phyloP scores from a whole-genome alignment of 208 protist genomes.

The Acanthamoeba culbertsoni region DNA sequence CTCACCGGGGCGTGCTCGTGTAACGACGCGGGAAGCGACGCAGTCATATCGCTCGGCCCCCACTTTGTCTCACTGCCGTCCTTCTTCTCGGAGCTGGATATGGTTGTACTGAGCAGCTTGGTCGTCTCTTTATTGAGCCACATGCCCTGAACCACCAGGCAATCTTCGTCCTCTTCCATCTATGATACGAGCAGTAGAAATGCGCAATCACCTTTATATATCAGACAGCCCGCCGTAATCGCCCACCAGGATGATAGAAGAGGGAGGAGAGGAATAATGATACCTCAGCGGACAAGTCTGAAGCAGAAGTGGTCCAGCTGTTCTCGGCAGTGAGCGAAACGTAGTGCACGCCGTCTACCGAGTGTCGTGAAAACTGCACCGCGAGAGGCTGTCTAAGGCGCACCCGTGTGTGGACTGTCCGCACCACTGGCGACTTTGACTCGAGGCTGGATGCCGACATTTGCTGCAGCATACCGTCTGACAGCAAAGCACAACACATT shows the following conservation, averaged over 20 bases:
- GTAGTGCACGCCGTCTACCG: not conserved
- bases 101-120: not conserved
- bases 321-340: not conserved
- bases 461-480: conserved; percentile 10
- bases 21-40: not conserved
- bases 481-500: not conserved
- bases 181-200: too few species aligned
- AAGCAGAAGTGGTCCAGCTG: not conserved
- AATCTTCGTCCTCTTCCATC: not conserved
- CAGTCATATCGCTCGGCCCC: not conserved
- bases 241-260: not conserved
- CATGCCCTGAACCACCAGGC: not conserved
- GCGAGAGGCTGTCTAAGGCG: not conserved
- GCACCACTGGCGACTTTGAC: not conserved
- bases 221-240: too few species aligned
- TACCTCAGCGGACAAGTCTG: conserved; percentile 13
- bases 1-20: not conserved
- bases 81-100: not conserved
- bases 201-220: too few species aligned
- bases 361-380: not conserved
- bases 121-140: conserved; percentile 2
- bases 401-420: not conserved
- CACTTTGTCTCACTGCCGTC: not conserved
- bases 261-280: not conserved
- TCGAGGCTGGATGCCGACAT: not conserved